Evolutionary conservation across 768 basidiomycete species (phyloP), one percentile per base, ranked within the genome.

Genomic region (Rickenella mellea): DNA sequence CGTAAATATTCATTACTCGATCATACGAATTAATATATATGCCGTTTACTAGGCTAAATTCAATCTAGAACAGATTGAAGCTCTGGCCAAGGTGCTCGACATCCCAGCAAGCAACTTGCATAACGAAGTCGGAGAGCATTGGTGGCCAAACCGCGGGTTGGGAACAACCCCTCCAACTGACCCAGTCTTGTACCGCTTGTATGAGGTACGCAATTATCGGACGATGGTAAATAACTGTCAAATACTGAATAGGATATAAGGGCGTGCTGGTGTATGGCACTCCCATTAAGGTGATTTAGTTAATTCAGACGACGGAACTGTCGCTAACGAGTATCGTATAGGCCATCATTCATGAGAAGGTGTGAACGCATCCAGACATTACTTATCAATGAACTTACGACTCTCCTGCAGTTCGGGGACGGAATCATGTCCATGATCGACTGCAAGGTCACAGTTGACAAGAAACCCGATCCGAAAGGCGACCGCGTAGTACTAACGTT

Each of bases 381-480:
- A 22, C 10, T 15, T 25, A 24, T 20, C 8, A 14, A 5, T 29
- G 28, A 26, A 22, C 24, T 11, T n/a, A 5, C 10, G 10, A 15
- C 45, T 36, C 17, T 14, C 10, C 1, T 39, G 9, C 39, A 84
- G 82, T 88, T 87, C 48, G 86, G 86, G 5, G 86, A 89, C 52
- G 85, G 86, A 4, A 88, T 89, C 46, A 87, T 88, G 83, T 83
- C 81, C 15, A 84, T 88, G 82, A 86, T 88, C 44, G 85, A 89
- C 57, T 88, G 85, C 60, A 78, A 74, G 50, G 69, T 88, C 46
- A 68, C 67, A 36, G 66, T 88, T 33, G 66, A 74, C 47, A 76
- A 68, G 63, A 87, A 88, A 57, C 67, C 70, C 12, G 75, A 87
- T 51, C 83, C 83, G 12, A 83, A 80, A 53, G 85, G 85, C 27